Base-by-base conservation (phyloP, 306 rosid species). In the Trichosanthes truncata region DNA sequence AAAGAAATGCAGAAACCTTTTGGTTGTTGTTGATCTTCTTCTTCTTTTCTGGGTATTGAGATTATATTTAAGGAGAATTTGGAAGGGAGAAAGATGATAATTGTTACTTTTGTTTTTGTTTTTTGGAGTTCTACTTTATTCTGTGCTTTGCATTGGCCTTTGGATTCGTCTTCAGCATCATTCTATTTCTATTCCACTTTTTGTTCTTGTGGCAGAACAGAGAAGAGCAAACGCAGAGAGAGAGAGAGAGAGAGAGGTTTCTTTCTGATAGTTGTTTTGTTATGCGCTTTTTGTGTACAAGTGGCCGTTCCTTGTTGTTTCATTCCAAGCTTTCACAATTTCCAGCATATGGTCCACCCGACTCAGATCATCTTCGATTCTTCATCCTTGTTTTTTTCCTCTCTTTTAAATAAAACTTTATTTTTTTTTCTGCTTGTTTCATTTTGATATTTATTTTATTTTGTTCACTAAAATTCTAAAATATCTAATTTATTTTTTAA, bases 101-200 rank as follows among this genome's bases (percentile, higher is more conserved):
- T 76, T 11, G 38, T 49, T 3, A 7, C 1, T 1, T 17, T 65
- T n/a, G 35, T 52, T 14, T 11, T 25, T 18, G 20, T 43, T 56
- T 13, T 65, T 29, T 29, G 1, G 33, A 2, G 33, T 29, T 29
- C 33, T 48, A 53, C 80, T 68, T 86, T 40, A 73, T 76, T 79
- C 57, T 81, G 84, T 91, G 88, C 97, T 80, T 90, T 89, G 91
- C 93, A 87, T 92, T 84, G 80, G n/a, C n/a, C 61, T 38, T 1
- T 81, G 81, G 80, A 73, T 71, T 83, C n/a, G n/a, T n/a, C n/a
- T n/a, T n/a, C n/a, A n/a, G 91, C 87, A 86, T 81, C 59, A 60
- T 87, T 84, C 89, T n/a, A n/a, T n/a, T n/a, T n/a, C n/a, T 80
- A 84, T 4, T 55, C 53, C 77, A 9, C 74, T 85, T 82, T 81